Evolutionary conservation across 257 asterid species (phyloP), one percentile per base, ranked within the genome.

Genomic region (Oldenlandia corymbosa): DNA sequence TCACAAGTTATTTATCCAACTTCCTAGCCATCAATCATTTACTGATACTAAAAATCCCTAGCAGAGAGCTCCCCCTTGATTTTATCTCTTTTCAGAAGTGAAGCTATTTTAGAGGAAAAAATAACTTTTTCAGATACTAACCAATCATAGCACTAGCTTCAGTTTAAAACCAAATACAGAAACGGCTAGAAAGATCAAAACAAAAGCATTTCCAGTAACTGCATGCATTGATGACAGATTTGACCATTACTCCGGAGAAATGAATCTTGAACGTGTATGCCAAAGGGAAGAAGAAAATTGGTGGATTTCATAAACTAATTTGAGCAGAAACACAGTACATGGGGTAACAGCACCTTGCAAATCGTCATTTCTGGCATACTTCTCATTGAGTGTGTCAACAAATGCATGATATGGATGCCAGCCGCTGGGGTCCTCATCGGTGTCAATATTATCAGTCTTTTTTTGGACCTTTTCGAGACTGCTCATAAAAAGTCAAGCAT

Each of bases 401-500:
- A 92, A 92, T 45, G 68, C 69, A 71, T 68, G 64, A 67, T 81
- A 89, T 46, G 95, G 78, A 41, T 88, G 96, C 99, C 99, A 92
- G 34, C 93, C 95, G 61, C 91, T 86, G 72, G 97, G 95, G 78
- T 92, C 88, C 74, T 85, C 84, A 64, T 85, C 95, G 5, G 76
- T 87, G 68, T 78, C 83, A 76, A 89, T 80, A 68, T 81, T 75
- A 74, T 83, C 93, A 39, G 82, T 71, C 83, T 82, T 81, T 72
- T 75, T 78, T 77, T 92, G 87, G 57, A 84, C 88, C 70, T 67
- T 85, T 77, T 75, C 78, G 72, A 87, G 76, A 68, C 97, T 92
- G 71, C 60, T 56, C 37, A 31, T 49, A 32, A 65, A 49, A 20
- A 30, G 16, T 13, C 50, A n/a, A 39, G 52, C 49, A 36, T 74